Percentiles rank a stretch among this genome's conserved stretches.
Evolutionary conservation across 2,329 filamentous ascomycete species (phyloP).

Genomic region (Atkinsonella hypoxylon): DNA sequence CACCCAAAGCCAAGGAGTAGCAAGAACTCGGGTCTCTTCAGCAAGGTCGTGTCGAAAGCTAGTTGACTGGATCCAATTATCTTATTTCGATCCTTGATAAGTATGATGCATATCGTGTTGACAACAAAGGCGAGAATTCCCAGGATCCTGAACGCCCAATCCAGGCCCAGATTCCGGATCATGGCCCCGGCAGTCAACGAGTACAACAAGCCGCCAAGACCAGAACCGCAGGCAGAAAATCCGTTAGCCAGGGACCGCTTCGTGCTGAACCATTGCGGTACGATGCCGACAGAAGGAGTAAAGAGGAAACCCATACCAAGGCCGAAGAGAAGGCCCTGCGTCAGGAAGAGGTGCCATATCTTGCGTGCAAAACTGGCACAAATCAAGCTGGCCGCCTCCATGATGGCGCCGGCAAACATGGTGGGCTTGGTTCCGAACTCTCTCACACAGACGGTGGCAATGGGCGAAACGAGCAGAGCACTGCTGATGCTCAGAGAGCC

Average conservation of each 20-base stretch:
- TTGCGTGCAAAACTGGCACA: conserved; percentile 55
- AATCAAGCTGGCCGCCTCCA: conserved; percentile 54
- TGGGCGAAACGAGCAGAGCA: conserved; percentile 55
- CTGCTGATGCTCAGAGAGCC: conserved; percentile 31
- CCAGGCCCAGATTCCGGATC: conserved; percentile 49
- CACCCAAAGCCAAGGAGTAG: conserved; percentile 56
- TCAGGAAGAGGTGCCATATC: conserved; percentile 67
- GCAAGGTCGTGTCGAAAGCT: conserved; percentile 52
- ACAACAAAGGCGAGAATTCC: conserved; percentile 52
- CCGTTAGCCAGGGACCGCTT: conserved; percentile 59
- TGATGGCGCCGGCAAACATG: conserved; percentile 49
- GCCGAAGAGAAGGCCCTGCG: conserved; percentile 67
- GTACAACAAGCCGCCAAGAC: conserved; percentile 62
- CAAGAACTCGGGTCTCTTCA: conserved; percentile 50
- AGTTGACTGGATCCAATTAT: conserved; percentile 53
- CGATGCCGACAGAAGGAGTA: conserved; percentile 53
- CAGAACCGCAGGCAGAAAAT: conserved; percentile 55
- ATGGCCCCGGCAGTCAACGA: conserved; percentile 56
- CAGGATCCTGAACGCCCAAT: conserved; percentile 55
- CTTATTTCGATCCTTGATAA: conserved; percentile 62
- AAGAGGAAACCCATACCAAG: conserved; percentile 68
- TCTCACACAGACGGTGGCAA: conserved; percentile 51
- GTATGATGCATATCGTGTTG: conserved; percentile 48
- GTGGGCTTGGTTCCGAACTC: conserved; percentile 51
- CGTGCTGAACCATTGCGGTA: conserved; percentile 64